phyloP scores from a whole-genome alignment of 768 basidiomycete species.

The Boletus barrowsii region DNA sequence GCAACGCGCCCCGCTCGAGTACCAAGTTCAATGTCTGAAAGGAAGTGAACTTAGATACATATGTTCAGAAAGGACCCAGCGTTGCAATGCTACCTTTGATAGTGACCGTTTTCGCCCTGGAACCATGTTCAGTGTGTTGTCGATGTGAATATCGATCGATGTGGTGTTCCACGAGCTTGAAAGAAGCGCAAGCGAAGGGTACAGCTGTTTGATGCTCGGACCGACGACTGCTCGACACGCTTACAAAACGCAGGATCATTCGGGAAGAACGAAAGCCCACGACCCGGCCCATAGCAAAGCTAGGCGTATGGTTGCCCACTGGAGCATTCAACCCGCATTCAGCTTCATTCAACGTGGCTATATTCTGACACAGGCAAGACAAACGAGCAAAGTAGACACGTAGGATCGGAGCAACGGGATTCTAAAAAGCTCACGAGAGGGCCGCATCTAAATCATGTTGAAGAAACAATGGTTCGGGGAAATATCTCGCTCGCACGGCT shows the following conservation, averaged over 20 bases:
- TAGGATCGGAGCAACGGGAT: not conserved
- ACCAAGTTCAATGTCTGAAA: not conserved
- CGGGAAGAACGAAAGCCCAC: no score
- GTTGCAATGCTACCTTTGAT: not conserved
- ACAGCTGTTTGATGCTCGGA: no score
- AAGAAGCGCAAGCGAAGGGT: no score
- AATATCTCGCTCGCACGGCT: constrained; percentile 79
- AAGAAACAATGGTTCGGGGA: constrained; percentile 56
- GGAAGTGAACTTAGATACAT: not conserved
- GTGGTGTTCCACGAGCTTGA: no score
- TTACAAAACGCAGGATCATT: no score
- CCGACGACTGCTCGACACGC: no score
- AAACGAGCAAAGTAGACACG: not conserved
- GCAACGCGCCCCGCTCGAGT: not conserved
- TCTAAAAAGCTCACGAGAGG: constrained; percentile 12
- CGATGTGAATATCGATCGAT: no score
- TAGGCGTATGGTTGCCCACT: no score
- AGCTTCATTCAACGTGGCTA: not conserved
- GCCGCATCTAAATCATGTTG: constrained; percentile 48
- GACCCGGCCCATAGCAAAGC: no score
- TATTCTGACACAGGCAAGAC: not conserved
- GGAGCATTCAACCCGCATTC: not conserved
- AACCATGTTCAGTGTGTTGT: not conserved
- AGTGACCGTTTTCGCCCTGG: not conserved
- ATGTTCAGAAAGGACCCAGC: no score